A percentile compares a stretch with the other conserved stretches of the same genome.
These are phyloP conservation scores for Tolypocladium pustulatum DNA, from an alignment of 2,329 filamentous ascomycete genomes.

Conservation along the genomic window DNA sequence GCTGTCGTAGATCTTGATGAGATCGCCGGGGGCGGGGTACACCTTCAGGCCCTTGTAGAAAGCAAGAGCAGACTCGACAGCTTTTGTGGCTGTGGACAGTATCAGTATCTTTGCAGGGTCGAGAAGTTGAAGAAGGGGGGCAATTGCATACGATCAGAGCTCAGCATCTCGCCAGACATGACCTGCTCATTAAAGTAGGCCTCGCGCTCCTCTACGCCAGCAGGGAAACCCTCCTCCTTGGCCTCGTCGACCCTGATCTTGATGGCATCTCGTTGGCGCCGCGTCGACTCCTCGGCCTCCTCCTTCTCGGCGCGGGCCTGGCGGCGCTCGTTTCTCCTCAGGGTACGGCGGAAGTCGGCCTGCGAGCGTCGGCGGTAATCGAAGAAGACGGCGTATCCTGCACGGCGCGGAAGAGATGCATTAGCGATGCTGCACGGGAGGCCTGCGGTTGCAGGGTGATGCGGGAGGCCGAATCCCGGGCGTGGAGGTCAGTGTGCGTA, in stretches of 20 bases:
- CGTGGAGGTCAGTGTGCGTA: slow-evolving; percentile 21
- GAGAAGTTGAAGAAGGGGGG: not conserved
- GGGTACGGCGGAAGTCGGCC: slow-evolving; percentile 53
- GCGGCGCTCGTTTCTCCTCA: slow-evolving; percentile 67
- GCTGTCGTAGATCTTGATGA: slow-evolving; percentile 97
- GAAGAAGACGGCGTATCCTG: slow-evolving; percentile 59
- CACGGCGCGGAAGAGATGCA: not conserved
- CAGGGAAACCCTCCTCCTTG: slow-evolving; percentile 84
- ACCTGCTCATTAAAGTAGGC: slow-evolving; percentile 96
- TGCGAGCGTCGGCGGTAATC: slow-evolving; percentile 55
- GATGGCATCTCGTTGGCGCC: slow-evolving; percentile 63
- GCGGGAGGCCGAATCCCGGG: not conserved
- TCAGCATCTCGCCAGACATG: slow-evolving; percentile 74
- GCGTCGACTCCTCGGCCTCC: slow-evolving; percentile 53
- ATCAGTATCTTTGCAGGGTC: not conserved
- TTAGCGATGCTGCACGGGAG: not conserved
- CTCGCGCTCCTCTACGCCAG: slow-evolving; percentile 86
- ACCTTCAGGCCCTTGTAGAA: slow-evolving; percentile 99
- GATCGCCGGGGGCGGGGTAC: slow-evolving; percentile 83
- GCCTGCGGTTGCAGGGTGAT: not conserved
- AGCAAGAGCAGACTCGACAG: slow-evolving; percentile 76
- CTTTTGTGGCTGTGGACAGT: slow-evolving; percentile 44
- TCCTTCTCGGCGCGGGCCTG: slow-evolving; percentile 63
- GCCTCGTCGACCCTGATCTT: slow-evolving; percentile 67
- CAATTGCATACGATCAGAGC: slow-evolving; percentile 61